Base-by-base conservation (phyloP, 805 yeast genomes). In the Ogataea saltuana region DNA sequence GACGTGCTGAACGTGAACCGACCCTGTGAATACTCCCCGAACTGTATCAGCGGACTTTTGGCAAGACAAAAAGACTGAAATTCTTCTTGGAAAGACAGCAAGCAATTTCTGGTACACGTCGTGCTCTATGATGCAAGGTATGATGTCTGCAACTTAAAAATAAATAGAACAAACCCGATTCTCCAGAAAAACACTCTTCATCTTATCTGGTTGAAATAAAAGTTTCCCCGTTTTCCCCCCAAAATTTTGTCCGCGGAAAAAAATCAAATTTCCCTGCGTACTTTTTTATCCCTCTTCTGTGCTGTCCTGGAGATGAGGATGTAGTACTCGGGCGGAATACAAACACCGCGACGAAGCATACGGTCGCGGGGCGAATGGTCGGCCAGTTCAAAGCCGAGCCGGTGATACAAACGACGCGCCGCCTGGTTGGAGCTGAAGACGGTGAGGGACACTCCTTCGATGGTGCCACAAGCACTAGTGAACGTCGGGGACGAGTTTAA, bases 351-450 rank as follows among this genome's bases (percentile, higher is more conserved):
- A 29, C 82, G 60, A 13, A 75, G 48, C 1, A 16, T 42, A 33
- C 57, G 65, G 48, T 75, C 80, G 11, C 45, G 36, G 0, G 83
- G 83, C 9, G 81, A 74, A 44, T 68, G 68, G 2, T 49, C 56
- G 1, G 75, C 60, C 3, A 51, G 36, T 0, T 27, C 32, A 51
- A 75, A 80, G 1, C 76, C 76, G 25, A 67, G 36, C 4, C 54
- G 54, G 4, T 25, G 28, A 51, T 80, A 80, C 73, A 81, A 75
- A 0, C 51, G 41, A 13, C 66, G 44, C 0, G 81, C 82, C 2
- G 45, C 53, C 4, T 15, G 17, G 49, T 80, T 79, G 13, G 64
- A 69, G 19, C 72, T 48, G 50, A 79, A 80, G 1, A 78, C 84
- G 1, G 84, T 79, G 29, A 80, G 57, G 3, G 69, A 55, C 1